phyloP scores from a whole-genome alignment of 257 asterid species.

The Cinchona pubescens region DNA sequence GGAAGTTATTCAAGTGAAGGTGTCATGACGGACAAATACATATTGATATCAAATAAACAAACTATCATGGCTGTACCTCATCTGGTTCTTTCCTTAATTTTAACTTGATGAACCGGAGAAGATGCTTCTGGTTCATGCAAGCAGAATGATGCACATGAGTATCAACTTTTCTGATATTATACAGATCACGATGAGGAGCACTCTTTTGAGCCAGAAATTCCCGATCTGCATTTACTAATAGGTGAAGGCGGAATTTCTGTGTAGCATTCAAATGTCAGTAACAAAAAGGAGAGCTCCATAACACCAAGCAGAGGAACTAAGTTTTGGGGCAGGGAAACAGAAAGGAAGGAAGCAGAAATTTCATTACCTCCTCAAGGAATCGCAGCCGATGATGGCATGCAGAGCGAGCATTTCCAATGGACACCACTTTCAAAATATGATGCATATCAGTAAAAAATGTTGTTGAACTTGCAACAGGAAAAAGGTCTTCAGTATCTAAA shows the following conservation, averaged over 20 bases:
- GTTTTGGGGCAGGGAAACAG: not conserved
- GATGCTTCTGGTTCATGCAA: slow-evolving; percentile 97
- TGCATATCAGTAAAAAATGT: slow-evolving; percentile 89
- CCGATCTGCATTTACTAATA: slow-evolving; percentile 73
- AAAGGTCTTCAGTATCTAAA: slow-evolving; percentile 70
- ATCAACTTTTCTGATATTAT: slow-evolving; percentile 89
- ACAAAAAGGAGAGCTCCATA: slow-evolving; percentile 13
- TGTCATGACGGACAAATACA: not conserved
- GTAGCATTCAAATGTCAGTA: slow-evolving; percentile 18
- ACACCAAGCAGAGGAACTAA: not conserved
- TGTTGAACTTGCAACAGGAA: slow-evolving; percentile 80
- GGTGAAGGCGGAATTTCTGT: slow-evolving; percentile 87
- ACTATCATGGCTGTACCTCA: slow-evolving; percentile 52
- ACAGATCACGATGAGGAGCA: slow-evolving; percentile 94
- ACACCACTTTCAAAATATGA: slow-evolving; percentile 71
- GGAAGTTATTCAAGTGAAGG: slow-evolving; percentile 4
- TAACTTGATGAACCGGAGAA: slow-evolving; percentile 83
- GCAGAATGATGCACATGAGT: slow-evolving; percentile 96
- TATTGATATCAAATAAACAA: not conserved
- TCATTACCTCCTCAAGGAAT: slow-evolving; percentile 79
- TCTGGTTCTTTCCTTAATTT: slow-evolving; percentile 87
- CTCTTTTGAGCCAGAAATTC: slow-evolving; percentile 92
- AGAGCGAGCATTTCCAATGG: slow-evolving; percentile 79
- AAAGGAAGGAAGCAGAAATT: not conserved
- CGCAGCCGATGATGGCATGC: slow-evolving; percentile 76